These are phyloP conservation scores for Coemansia sp. DNA, from an alignment of 192 early-diverging fungal species.

Conservation along the genomic window DNA sequence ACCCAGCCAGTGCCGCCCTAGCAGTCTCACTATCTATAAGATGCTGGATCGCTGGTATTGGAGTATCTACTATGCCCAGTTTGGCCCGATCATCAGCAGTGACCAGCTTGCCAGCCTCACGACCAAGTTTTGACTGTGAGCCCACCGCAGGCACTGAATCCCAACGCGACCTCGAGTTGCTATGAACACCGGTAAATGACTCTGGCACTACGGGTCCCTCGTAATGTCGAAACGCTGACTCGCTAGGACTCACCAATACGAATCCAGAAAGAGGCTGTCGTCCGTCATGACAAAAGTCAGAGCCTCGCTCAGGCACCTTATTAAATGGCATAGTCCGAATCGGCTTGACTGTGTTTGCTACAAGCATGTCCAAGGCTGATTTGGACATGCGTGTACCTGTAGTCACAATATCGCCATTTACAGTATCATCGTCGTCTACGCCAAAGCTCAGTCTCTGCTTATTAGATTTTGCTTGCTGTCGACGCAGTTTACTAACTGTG, in stretches of 20 bases:
- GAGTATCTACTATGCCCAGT: conserved; percentile 18
- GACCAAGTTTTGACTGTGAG: conserved; percentile 11
- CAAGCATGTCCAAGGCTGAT: not conserved
- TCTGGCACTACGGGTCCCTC: conserved; percentile 22
- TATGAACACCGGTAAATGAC: conserved; percentile 13
- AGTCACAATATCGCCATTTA: not conserved
- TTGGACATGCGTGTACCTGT: not conserved
- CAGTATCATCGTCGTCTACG: conserved; percentile 11
- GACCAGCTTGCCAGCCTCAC: not conserved
- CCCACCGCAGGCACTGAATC: conserved; percentile 23
- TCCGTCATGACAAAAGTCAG: conserved; percentile 17
- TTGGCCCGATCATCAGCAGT: conserved; percentile 14
- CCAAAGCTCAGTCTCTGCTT: conserved; percentile 41
- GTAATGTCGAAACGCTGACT: conserved; percentile 8
- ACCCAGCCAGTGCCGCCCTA: conserved; percentile 15
- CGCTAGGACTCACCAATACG: not conserved
- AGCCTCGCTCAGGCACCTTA: not conserved
- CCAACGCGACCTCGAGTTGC: conserved; percentile 14
- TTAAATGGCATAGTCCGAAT: not conserved
- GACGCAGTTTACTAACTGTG: not conserved
- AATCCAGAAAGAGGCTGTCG: conserved; percentile 25
- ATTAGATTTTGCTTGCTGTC: conserved; percentile 4
- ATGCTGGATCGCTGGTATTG: not conserved
- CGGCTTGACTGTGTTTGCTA: not conserved
- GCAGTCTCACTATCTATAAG: not conserved